Conservation (phyloP, 2,329 filamentous ascomycete genomes). For the Hawksworthiomyces lignivorus region DNA sequence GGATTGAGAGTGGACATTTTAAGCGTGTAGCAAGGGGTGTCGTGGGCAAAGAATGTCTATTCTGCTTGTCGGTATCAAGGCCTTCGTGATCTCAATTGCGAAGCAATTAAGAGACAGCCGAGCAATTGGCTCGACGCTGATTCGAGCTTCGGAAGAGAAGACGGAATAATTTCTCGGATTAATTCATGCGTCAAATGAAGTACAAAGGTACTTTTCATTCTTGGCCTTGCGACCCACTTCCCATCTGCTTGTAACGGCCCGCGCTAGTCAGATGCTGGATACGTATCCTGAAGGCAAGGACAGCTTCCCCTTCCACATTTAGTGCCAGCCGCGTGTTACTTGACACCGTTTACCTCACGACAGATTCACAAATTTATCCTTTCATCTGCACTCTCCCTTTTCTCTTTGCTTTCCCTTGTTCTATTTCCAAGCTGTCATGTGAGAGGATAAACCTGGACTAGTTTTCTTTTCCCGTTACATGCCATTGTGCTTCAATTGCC, state of each 20-base stretch:
- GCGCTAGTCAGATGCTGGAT: slow-evolving; percentile 7
- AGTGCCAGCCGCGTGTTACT: slow-evolving; percentile 9
- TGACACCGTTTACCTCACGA: slow-evolving; percentile 16
- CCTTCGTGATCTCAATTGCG: too few species aligned
- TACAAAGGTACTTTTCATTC: neutral
- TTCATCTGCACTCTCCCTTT: neutral
- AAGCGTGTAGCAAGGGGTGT: too few species aligned
- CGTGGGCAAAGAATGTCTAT: slow-evolving; percentile 14
- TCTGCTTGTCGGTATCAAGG: too few species aligned
- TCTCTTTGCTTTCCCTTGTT: neutral
- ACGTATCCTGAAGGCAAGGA: slow-evolving; percentile 16
- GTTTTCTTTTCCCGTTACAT: too few species aligned
- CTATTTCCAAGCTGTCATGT: neutral
- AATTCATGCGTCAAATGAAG: too few species aligned
- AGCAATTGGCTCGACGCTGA: neutral
- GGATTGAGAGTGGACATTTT: slow-evolving; percentile 61
- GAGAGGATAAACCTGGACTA: too few species aligned
- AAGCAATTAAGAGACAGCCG: too few species aligned
- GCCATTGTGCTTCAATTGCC: neutral
- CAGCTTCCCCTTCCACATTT: neutral
- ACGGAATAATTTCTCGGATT: too few species aligned
- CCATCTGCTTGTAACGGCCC: neutral
- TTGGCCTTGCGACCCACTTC: neutral
- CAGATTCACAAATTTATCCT: neutral
- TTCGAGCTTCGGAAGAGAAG: neutral